Evolutionary conservation across 1,284 basidiomycete genomes (phyloP).

Genomic region (Papiliotrema terrestris): DNA sequence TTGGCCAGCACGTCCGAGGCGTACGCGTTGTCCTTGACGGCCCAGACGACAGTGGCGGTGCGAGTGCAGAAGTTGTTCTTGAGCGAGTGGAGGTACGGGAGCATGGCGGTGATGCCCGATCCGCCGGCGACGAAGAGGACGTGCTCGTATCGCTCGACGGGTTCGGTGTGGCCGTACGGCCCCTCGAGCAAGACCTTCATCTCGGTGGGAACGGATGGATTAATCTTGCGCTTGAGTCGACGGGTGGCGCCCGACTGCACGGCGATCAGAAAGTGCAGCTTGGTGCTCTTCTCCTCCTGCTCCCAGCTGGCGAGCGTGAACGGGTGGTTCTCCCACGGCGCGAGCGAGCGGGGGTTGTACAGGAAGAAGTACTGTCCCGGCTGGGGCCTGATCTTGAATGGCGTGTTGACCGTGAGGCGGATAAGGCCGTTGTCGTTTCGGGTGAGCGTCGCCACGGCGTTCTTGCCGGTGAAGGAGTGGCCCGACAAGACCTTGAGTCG

Average conservation of each 20-base stretch:
- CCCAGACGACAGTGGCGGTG: constrained; percentile 26
- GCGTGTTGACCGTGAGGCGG: constrained; percentile 3
- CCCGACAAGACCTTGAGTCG: background rate
- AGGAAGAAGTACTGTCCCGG: constrained; percentile 7
- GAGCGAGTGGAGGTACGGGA: constrained; percentile 15
- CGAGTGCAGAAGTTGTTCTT: background rate
- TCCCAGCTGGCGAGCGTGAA: constrained; percentile 9
- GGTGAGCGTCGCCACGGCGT: constrained; percentile 5
- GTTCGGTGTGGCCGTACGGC: constrained; percentile 28
- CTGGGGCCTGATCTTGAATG: background rate
- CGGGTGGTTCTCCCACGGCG: constrained; percentile 16
- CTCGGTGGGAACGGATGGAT: background rate
- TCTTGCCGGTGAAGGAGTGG: background rate
- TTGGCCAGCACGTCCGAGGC: constrained; percentile 23
- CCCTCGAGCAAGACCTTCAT: constrained; percentile 30
- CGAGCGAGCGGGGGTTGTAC: constrained; percentile 2
- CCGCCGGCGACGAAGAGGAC: constrained; percentile 13
- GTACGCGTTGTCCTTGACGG: constrained; percentile 21
- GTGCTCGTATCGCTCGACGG: constrained; percentile 20
- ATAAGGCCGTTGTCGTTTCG: constrained; percentile 3
- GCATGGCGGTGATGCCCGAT: constrained; percentile 12
- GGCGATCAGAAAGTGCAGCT: constrained; percentile 1
- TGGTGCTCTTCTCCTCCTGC: background rate
- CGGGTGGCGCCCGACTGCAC: background rate
- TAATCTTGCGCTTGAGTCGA: constrained; percentile 8